Evolutionary conservation across 257 asterid genomes (phyloP), one percentile per base, ranked within the genome.

Genomic region (Gardenia jasminoides): DNA sequence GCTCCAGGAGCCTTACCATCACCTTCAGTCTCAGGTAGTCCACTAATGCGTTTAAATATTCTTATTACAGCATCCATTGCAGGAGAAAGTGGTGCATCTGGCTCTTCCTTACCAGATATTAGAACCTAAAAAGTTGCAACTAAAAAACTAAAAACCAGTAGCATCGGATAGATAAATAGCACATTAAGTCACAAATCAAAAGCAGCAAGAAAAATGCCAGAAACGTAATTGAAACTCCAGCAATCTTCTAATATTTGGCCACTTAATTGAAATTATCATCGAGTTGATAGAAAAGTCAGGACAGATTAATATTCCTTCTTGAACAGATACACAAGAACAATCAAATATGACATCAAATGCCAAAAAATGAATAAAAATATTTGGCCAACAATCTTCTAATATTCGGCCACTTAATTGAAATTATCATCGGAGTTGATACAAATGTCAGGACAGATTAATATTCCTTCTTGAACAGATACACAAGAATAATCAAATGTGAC

Each of bases 101-200:
- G 97, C 58, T 93, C 94, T 89, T 93, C 97, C 80, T 88, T 89
- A 66, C 94, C 97, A 88, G 93, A 82, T 72, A 91, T 80, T 80
- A 93, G 85, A 80, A 93, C 97, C 97, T 92, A 77, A 67, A 82
- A 80, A 16, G 54, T 85, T 33, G 59, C 54, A 80, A n/a, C n/a
- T n/a, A n/a, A n/a, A n/a, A n/a, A 70, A 65, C 30, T 19, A 24
- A 19, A 72, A 76, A 44, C 19, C 7, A 30, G 67, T n/a, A 31
- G 50, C 31, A 24, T 61, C 59, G 76, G 64, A 66, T 36, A 31
- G 36, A 43, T 26, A 74, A 75, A n/a, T 70, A n/a, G 19, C 22
- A 46, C 3, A 69, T 36, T 33, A 76, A 50, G 66, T 1, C 43
- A 16, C 36, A 68, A 43, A 56, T 7, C 43, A 75, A 47, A 64